These are phyloP conservation scores for Cercophora newfieldiana DNA, from an alignment of 495 filamentous ascomycete genomes.

Conservation along the genomic window DNA sequence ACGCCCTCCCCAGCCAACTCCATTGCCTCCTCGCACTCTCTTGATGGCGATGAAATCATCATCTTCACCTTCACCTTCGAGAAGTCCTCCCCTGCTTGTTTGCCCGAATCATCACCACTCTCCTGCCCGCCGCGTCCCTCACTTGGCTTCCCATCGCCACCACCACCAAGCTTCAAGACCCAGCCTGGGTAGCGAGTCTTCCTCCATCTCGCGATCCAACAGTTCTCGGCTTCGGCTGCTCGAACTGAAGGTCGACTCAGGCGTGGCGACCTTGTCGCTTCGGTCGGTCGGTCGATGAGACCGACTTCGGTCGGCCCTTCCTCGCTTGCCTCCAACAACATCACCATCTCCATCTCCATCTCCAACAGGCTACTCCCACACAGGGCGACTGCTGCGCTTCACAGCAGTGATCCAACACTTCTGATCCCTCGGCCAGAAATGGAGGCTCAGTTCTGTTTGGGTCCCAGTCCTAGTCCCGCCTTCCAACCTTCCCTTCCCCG, in stretches of 20 bases:
- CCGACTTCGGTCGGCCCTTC: too few relatives aligned
- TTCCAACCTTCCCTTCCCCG: neutral
- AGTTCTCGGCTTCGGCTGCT: neutral
- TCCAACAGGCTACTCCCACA: neutral
- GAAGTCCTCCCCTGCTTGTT: too few relatives aligned
- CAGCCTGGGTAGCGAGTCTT: too few relatives aligned
- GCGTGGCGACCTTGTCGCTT: too few relatives aligned
- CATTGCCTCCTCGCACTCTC: too few relatives aligned
- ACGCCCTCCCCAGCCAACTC: too few relatives aligned
- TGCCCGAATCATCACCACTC: neutral
- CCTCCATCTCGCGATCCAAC: neutral
- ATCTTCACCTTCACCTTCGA: too few relatives aligned
- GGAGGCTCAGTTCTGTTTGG: neutral
- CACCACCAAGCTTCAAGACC: neutral
- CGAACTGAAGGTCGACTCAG: too few relatives aligned
- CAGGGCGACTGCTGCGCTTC: neutral
- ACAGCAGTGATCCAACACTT: neutral
- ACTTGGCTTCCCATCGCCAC: neutral
- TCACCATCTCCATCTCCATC: neutral
- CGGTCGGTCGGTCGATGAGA: too few relatives aligned
- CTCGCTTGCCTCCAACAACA: neutral
- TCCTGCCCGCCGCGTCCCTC: too few relatives aligned
- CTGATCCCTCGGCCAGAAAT: neutral
- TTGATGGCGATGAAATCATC: too few relatives aligned
- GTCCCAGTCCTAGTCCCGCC: neutral